Base-by-base conservation (phyloP, 78 protist genomes). In the Dictyostelium firmibasis region DNA sequence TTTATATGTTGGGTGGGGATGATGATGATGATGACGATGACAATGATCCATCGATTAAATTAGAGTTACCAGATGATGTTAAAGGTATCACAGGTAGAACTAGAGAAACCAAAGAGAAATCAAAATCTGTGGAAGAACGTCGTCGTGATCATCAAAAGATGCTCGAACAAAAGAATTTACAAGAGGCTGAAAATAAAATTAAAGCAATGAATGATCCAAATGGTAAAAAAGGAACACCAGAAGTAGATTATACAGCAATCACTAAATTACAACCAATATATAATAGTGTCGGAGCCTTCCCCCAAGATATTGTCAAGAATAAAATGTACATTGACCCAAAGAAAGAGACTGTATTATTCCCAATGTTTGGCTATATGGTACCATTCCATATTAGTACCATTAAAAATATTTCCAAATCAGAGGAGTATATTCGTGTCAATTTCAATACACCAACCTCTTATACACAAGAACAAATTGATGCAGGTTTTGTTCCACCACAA, bases 361-460 rank as follows among this genome's bases (percentile, higher is more conserved):
- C 99, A 31, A 91, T 98, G 77, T 91, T 69, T 35, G 99, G 99
- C 4, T 57, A 70, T 14, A 69, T 82, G 43, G 98, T 98, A 0
- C 99, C 99, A n/a, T 95, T 98, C 94, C 99, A 98, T 74, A 85
- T 98, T 23, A 16, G 93, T 10, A 87, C 95, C n/a, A 97, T 98
- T 84, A 98, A 98, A 95, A 94, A 72, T 25, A 93, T 82, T 11
- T 10, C 89, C 13, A 96, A 94, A 67, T 23, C 84, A 7, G 98
- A 97, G 43, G 98, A 97, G 47, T 81, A 64, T 20, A 27, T 35
- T 36, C 92, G 99, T 44, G 89, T 98, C 92, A 97, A 96, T 86
- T 98, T 98, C 76, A 44, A 35, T 36, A 69, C 84, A 14, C 99
- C 93, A 23, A 74, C 78, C 10, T n/a, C 91, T 11, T 69, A 31